Percentiles rank a stretch among this genome's conserved stretches.
phyloP scores from a whole-genome alignment of 805 yeast genomes.

The Myxozyma neglecta region DNA sequence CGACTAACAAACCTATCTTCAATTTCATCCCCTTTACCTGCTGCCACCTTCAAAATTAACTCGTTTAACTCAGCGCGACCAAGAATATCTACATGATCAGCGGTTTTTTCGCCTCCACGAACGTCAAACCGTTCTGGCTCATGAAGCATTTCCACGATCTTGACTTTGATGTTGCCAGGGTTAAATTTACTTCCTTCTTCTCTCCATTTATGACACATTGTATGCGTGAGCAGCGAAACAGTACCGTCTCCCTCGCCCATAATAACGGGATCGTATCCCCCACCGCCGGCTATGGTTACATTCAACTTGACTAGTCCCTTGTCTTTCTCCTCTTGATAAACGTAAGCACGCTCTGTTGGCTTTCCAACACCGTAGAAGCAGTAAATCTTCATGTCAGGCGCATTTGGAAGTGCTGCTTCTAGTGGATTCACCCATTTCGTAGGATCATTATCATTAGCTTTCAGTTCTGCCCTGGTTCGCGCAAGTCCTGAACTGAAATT shows the following conservation, averaged over 20 bases:
- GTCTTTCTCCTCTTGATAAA: constrained; percentile 69
- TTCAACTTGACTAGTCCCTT: constrained; percentile 55
- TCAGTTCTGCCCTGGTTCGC: constrained; percentile 56
- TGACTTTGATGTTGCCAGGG: constrained; percentile 74
- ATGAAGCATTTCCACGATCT: constrained; percentile 84
- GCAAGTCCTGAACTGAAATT: constrained; percentile 84
- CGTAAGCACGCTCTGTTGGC: constrained; percentile 91
- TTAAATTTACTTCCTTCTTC: constrained; percentile 61
- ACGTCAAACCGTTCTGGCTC: constrained; percentile 93
- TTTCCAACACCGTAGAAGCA: constrained; percentile 97
- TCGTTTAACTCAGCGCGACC: constrained; percentile 94
- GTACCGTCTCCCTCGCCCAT: constrained; percentile 97
- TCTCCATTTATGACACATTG: constrained; percentile 91
- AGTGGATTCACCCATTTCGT: constrained; percentile 92
- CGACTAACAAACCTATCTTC: constrained; percentile 59
- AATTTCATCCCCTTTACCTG: constrained; percentile 74
- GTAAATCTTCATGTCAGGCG: constrained; percentile 85
- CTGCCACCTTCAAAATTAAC: constrained; percentile 72
- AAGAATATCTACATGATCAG: constrained; percentile 94
- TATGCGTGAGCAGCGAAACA: constrained; percentile 78
- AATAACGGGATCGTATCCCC: constrained; percentile 55
- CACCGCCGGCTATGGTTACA: constrained; percentile 64
- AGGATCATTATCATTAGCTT: constrained; percentile 64
- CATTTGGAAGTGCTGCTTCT: constrained; percentile 87
- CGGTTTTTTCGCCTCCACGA: constrained; percentile 95